These are phyloP conservation scores for Penicillium italicum DNA, from an alignment of 2,329 filamentous ascomycete species.

Conservation along the genomic window DNA sequence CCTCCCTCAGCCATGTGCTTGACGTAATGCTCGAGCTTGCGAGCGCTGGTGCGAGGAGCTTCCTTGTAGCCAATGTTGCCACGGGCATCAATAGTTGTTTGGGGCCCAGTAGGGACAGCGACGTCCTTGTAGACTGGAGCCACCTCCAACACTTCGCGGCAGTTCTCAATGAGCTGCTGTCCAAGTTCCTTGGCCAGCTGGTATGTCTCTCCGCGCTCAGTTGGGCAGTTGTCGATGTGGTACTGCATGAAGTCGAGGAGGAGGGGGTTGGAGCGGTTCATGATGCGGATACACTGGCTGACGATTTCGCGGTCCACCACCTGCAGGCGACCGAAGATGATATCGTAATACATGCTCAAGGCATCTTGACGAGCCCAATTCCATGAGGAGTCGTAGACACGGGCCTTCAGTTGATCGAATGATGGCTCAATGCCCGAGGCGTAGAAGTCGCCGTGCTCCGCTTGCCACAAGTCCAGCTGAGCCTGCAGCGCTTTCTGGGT, in stretches of 20 bases:
- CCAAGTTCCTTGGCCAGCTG: constrained; percentile 94
- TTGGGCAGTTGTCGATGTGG: constrained; percentile 97
- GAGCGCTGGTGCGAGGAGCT: constrained; percentile 77
- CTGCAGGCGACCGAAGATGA: constrained; percentile 92
- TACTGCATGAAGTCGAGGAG: constrained; percentile 99
- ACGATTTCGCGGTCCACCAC: constrained; percentile 96
- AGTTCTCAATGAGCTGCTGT: constrained; percentile 92
- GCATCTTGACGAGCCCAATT: constrained; percentile 99
- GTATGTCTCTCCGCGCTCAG: constrained; percentile 95
- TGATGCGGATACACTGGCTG: constrained; percentile 96
- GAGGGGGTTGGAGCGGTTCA: constrained; percentile 96
- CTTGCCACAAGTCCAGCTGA: constrained; percentile 90
- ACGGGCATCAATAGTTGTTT: constrained; percentile 85
- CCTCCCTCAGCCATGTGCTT: constrained; percentile 97
- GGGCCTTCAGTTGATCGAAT: constrained; percentile 89
- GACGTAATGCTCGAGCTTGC: constrained; percentile 97
- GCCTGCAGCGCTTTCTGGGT: constrained; percentile 84
- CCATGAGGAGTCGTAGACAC: constrained; percentile 97
- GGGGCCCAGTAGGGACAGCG: constrained; percentile 81
- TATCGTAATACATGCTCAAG: constrained; percentile 97
- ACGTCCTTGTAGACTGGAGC: constrained; percentile 96
- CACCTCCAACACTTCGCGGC: constrained; percentile 80
- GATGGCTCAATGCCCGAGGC: constrained; percentile 89
- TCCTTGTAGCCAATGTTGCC: constrained; percentile 93
- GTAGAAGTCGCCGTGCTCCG: constrained; percentile 95